Conservation (phyloP, 2,329 filamentous ascomycete species). For the Colletotrichum brevisporum region DNA sequence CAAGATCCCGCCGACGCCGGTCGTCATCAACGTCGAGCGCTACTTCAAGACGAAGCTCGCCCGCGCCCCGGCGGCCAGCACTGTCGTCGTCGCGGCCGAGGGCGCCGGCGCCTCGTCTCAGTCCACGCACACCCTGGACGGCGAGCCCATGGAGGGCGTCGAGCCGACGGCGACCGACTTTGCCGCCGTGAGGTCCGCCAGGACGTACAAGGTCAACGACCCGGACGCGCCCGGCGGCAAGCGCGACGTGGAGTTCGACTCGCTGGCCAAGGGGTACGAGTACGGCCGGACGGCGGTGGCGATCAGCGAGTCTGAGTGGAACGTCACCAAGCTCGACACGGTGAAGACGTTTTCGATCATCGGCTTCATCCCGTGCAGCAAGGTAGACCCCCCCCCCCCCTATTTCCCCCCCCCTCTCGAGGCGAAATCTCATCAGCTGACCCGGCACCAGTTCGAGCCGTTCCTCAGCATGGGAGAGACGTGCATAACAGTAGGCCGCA, state of each 20-base stretch:
- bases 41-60: constrained; percentile 90
- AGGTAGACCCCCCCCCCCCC: constrained; percentile 61
- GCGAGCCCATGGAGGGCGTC: constrained; percentile 63
- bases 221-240: constrained; percentile 82
- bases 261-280: constrained; percentile 92
- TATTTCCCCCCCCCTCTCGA: neutral
- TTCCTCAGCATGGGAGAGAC: constrained; percentile 89
- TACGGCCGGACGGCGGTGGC: constrained; percentile 94
- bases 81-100: constrained; percentile 75
- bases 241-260: constrained; percentile 83
- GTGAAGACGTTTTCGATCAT: constrained; percentile 82
- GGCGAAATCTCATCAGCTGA: constrained; percentile 39
- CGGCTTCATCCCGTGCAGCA: constrained; percentile 83
- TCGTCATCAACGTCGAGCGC: constrained; percentile 89
- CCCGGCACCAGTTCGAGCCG: constrained; percentile 76
- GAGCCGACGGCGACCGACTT: constrained; percentile 65
- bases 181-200: constrained; percentile 80
- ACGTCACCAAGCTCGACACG: constrained; percentile 90
- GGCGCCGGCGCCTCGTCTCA: constrained; percentile 60
- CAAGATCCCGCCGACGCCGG: constrained; percentile 78
- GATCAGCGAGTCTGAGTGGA: constrained; percentile 88
- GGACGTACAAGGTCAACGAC: constrained; percentile 86
- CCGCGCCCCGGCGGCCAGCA: constrained; percentile 80
- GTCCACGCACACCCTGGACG: constrained; percentile 64
- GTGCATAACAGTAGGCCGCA: constrained; percentile 82